Percentiles rank a stretch among this genome's conserved stretches.
phyloP scores from a whole-genome alignment of 495 filamentous ascomycete species.

The Parachaetomium inaequale region DNA sequence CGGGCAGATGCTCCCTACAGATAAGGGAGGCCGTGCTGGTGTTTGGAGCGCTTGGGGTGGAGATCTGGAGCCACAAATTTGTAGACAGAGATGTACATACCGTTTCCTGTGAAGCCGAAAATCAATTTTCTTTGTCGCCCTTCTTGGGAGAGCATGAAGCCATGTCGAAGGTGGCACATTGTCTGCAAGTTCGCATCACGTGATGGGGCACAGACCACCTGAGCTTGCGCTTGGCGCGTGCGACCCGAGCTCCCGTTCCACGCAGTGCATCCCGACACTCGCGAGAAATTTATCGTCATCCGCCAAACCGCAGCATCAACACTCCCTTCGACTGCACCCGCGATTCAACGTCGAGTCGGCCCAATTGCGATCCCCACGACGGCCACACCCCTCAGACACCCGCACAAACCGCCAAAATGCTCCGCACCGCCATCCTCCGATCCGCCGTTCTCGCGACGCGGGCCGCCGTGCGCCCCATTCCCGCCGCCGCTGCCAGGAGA shows the following conservation, averaged over 20 bases:
- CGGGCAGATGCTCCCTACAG: slow-evolving; percentile 87
- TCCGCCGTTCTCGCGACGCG: slow-evolving; percentile 52
- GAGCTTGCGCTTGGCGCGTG: slow-evolving; percentile 5
- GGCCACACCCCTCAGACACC: slow-evolving; percentile 4
- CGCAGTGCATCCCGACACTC: slow-evolving; percentile 20
- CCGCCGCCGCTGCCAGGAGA: slow-evolving; percentile 53
- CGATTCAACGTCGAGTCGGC: background rate
- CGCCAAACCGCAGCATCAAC: slow-evolving; percentile 14
- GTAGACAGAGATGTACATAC: slow-evolving; percentile 37
- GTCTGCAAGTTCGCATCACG: background rate
- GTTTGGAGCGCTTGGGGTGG: slow-evolving; percentile 7
- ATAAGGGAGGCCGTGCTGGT: slow-evolving; percentile 41
- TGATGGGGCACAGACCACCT: slow-evolving; percentile 22
- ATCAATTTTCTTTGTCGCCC: slow-evolving; percentile 6
- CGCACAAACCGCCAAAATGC: slow-evolving; percentile 55
- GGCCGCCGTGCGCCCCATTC: slow-evolving; percentile 54
- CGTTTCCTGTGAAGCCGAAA: background rate
- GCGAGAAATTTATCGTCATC: slow-evolving; percentile 48
- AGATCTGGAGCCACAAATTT: slow-evolving; percentile 13
- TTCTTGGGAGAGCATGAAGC: background rate
- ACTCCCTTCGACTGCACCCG: slow-evolving; percentile 17
- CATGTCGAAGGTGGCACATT: background rate
- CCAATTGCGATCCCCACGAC: slow-evolving; percentile 21
- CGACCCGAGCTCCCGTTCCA: slow-evolving; percentile 20
- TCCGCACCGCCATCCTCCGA: slow-evolving; percentile 76